Evolutionary conservation across 2,329 filamentous ascomycete species (phyloP), one percentile per base, ranked within the genome.

Genomic region (Emergomyces africanus): DNA sequence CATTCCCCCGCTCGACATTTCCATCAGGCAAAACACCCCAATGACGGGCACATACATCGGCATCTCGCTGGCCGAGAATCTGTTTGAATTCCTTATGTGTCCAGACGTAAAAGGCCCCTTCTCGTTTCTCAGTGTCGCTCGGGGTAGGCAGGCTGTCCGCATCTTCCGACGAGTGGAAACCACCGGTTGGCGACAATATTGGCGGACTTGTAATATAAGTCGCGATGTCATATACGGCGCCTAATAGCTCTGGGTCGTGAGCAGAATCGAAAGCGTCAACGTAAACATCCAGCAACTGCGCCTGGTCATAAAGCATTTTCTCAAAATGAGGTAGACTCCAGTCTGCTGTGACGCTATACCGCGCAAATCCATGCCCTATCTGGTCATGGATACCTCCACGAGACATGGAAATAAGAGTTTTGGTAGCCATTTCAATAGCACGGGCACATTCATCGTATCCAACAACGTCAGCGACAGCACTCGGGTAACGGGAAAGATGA

Each of bases 321-420:
- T 99, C 94, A 66, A 97, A 99, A 71, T 96, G 91, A 12, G 94
- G 94, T 53, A 97, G 77, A 63, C 87, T 89, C 94, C 94, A 99
- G 73, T 97, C 89, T 15, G 84, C 78, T 0, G 92, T 97, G 8
- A 95, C 87, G 15, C 90, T 95, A 70, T 95, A 96, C 57, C 92
- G 83, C 42, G 87, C 83, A 66, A 90, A 90, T 6, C 89, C 88
- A 68, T 88, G 82, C 49, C 88, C 88, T 61, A 92, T 81, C 62
- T 89, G 86, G 66, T 90, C 88, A 62, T 88, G 81, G 57, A 88
- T 84, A 15, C 84, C 86, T 23, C 86, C 85, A 54, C 82, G 80
- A 18, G 83, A 83, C 83, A 97, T 94, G 60, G 84, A 84, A 44
- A 88, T 81, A 54, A 99, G 75, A 0, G 91, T 96, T 60, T 86